These are phyloP conservation scores for Intubia oerlemansii DNA, from an alignment of 2,329 filamentous ascomycete genomes.

Conservation along the genomic window DNA sequence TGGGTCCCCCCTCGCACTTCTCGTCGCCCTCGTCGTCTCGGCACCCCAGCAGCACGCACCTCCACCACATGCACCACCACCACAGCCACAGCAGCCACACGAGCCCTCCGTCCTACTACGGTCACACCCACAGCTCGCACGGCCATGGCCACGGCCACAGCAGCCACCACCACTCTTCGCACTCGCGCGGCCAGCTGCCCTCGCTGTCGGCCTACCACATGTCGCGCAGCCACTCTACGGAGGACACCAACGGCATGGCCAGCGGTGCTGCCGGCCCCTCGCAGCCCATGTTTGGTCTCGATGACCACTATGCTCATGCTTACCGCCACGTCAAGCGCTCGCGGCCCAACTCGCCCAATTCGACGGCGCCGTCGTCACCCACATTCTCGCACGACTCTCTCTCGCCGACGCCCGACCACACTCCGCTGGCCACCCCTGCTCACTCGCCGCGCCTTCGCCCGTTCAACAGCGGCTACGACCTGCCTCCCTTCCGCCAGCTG, in stretches of 20 bases:
- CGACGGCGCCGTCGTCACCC: constrained; percentile 84
- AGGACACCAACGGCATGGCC: constrained; percentile 22
- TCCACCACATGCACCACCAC: constrained; percentile 16
- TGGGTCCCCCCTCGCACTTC: constrained; percentile 18
- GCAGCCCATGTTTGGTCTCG: too few species aligned
- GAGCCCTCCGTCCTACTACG: constrained; percentile 19
- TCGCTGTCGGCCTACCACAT: constrained; percentile 80
- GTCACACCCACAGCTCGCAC: too few species aligned
- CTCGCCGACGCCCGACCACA: constrained; percentile 90
- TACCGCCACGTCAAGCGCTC: constrained; percentile 69
- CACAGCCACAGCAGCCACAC: constrained; percentile 20
- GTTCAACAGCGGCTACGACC: constrained; percentile 50
- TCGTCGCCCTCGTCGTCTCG: constrained; percentile 18
- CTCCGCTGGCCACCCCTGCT: constrained; percentile 89
- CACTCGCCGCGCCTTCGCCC: constrained; percentile 84
- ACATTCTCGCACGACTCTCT: constrained; percentile 92
- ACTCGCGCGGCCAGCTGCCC: too few species aligned
- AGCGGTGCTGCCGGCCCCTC: too few species aligned
- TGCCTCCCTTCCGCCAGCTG: constrained; percentile 61
- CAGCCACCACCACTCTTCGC: constrained; percentile 1
- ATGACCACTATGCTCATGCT: constrained; percentile 52
- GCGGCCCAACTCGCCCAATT: constrained; percentile 81
- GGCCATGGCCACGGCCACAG: constrained; percentile 2
- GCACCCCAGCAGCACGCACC: neutral
- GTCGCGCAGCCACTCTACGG: constrained; percentile 70